Conservation (phyloP, 2,329 filamentous ascomycete species). For the Diaporthe australafricana region DNA sequence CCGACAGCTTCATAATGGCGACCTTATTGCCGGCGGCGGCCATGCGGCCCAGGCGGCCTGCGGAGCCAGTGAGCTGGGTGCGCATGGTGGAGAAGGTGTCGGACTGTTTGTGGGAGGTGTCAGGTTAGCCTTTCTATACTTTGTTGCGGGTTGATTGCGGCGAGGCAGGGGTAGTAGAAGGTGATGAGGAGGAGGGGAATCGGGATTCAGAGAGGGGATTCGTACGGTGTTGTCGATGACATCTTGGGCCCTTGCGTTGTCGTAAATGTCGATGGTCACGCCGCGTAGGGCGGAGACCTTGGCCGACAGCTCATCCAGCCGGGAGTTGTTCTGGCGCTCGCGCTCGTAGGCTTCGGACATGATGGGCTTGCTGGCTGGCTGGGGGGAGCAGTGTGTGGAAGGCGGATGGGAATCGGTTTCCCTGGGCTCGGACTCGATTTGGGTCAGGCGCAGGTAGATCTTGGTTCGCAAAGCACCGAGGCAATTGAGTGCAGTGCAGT, state of each 20-base stretch:
- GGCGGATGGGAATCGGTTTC: background rate
- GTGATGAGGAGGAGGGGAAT: background rate
- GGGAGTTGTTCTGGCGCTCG: conserved; percentile 92
- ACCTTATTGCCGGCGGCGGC: conserved; percentile 90
- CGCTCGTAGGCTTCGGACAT: conserved; percentile 85
- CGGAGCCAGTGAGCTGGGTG: conserved; percentile 85
- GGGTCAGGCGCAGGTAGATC: background rate
- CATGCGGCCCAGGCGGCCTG: conserved; percentile 86
- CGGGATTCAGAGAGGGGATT: background rate
- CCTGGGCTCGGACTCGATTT: conserved; percentile 1
- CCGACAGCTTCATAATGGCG: conserved; percentile 89
- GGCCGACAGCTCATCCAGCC: conserved; percentile 87
- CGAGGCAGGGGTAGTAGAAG: background rate
- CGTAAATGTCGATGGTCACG: conserved; percentile 98
- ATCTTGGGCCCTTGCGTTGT: conserved; percentile 89
- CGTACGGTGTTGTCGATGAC: conserved; percentile 88
- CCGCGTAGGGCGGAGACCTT: conserved; percentile 94
- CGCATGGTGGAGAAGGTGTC: conserved; percentile 93
- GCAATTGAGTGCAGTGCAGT: background rate
- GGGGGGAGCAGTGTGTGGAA: background rate
- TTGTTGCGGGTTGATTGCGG: background rate
- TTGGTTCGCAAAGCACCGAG: background rate
- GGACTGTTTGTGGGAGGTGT: conserved; percentile 61
- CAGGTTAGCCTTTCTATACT: background rate
- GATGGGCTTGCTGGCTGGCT: background rate